Percentiles rank a stretch among this genome's conserved stretches.
These are phyloP conservation scores for Macadamia tetraphylla DNA, from an alignment of 164 flowering plant genomes.

Conservation along the genomic window DNA sequence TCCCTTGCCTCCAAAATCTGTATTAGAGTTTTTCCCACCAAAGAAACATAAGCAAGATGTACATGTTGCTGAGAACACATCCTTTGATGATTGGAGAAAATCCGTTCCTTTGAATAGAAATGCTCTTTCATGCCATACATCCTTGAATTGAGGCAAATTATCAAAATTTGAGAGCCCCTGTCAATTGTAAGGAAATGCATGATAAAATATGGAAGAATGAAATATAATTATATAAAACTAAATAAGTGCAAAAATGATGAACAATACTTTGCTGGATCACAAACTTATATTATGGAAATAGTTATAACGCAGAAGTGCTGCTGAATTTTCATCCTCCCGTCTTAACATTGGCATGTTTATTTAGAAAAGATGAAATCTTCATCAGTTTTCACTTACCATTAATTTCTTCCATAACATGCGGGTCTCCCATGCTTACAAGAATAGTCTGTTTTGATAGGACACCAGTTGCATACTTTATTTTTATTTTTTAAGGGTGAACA, in stretches of 20 bases:
- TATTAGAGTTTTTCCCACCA: slow-evolving; percentile 32
- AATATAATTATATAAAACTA: neutral
- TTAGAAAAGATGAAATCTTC: too few species aligned
- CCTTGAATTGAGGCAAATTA: slow-evolving; percentile 27
- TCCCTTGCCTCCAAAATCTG: slow-evolving; percentile 16
- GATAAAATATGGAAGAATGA: neutral
- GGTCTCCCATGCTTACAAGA: too few species aligned
- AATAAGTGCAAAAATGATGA: neutral
- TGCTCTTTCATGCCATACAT: slow-evolving; percentile 24
- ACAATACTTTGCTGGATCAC: too few species aligned
- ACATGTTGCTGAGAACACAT: slow-evolving; percentile 24
- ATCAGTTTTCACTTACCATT: too few species aligned
- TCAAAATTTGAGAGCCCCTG: slow-evolving; percentile 38
- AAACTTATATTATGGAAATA: too few species aligned
- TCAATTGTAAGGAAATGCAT: slow-evolving; percentile 2
- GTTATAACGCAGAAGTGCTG: too few species aligned
- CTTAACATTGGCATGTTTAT: too few species aligned
- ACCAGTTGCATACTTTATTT: too few species aligned
- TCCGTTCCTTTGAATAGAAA: slow-evolving; percentile 22
- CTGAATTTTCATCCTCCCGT: too few species aligned
- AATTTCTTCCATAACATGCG: too few species aligned
- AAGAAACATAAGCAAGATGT: slow-evolving; percentile 42
- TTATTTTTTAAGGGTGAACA: too few species aligned
- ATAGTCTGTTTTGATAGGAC: too few species aligned
- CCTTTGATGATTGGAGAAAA: slow-evolving; percentile 26